These are phyloP conservation scores for Myxozyma geophila DNA, from an alignment of 805 yeast species.

Conservation along the genomic window DNA sequence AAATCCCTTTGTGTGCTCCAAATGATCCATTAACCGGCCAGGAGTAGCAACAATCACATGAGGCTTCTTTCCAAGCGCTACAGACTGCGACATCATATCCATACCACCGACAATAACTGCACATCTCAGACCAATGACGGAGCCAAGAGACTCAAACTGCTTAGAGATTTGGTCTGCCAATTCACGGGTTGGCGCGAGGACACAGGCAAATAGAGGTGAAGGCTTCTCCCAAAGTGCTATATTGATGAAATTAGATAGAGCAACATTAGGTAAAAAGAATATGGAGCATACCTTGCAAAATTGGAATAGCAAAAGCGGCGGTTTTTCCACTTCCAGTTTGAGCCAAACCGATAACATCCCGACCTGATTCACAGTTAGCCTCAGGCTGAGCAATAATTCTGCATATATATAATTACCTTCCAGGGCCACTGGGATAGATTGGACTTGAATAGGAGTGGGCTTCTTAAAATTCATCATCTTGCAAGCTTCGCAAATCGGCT, in stretches of 20 bases:
- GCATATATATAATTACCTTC: constrained; percentile 53
- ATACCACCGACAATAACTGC: constrained; percentile 95
- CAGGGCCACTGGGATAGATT: constrained; percentile 87
- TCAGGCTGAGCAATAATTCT: not conserved
- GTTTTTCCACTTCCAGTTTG: constrained; percentile 99
- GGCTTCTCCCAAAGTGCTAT: constrained; percentile 82
- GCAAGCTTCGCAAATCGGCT: constrained; percentile 80
- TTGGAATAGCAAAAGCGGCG: constrained; percentile 97
- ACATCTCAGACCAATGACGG: constrained; percentile 88
- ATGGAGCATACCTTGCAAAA: constrained; percentile 58
- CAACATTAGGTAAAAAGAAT: not conserved
- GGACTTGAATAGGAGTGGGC: constrained; percentile 94
- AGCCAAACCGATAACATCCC: constrained; percentile 93
- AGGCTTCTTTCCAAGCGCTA: constrained; percentile 91
- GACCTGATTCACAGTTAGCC: constrained; percentile 36
- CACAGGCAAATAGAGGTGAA: constrained; percentile 84
- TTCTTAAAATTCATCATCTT: constrained; percentile 70
- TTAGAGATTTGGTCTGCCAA: constrained; percentile 71
- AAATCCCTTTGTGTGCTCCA: constrained; percentile 94
- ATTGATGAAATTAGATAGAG: not conserved
- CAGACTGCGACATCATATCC: constrained; percentile 97
- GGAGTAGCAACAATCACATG: constrained; percentile 96
- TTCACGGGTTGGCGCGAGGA: constrained; percentile 74
- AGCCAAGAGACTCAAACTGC: constrained; percentile 92
- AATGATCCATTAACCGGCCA: constrained; percentile 84